Base-by-base conservation (phyloP, 169 alveolate species). In the Plasmodium sp. region DNA sequence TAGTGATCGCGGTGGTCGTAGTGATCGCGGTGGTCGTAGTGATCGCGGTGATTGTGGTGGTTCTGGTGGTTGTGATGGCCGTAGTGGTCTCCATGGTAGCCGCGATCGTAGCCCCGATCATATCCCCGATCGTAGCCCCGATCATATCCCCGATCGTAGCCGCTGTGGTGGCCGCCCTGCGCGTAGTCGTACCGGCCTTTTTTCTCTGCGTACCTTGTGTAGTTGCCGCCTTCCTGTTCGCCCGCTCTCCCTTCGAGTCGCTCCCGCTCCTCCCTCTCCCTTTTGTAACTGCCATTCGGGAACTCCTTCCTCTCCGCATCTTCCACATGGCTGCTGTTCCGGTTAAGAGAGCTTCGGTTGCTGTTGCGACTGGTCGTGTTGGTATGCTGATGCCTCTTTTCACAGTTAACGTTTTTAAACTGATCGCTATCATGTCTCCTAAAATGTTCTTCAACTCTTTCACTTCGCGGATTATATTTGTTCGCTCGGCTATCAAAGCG, bases 121-220 rank as follows among this genome's bases (percentile, higher is more conserved):
- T n/a, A n/a, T 22, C 72, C 31, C 7, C 72, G 1, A 56, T 54
- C 18, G 39, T 67, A 16, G 72, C 22, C 48, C 9, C 80, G 3
- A 18, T 67, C 27, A n/a, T 22, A 36, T 0, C 77, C 77, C 77
- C 7, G 16, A 1, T 14, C 39, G 5, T 67, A 67, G 0, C 77
- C 43, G 9, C n/a, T 67, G 77, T 67, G 7, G 77, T 84, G 72
- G 51, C 72, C 71, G 56, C 34, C 72, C 54, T 84, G 71, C 79
- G 5, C 43, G 72, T 39, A 62, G 22, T 43, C 58, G 36, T 83
- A 67, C 51, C 54, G 51, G 10, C 16, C 41, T 84, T 72, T 43
- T 34, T 71, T 84, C 43, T 43, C 84, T 10, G 22, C 36, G 22
- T 45, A 27, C 54, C 36, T 62, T 84, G 54, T 3, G 62, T 45